Base-by-base conservation (phyloP, 2,329 filamentous ascomycete genomes). In the Geoglossum cookeanum region DNA sequence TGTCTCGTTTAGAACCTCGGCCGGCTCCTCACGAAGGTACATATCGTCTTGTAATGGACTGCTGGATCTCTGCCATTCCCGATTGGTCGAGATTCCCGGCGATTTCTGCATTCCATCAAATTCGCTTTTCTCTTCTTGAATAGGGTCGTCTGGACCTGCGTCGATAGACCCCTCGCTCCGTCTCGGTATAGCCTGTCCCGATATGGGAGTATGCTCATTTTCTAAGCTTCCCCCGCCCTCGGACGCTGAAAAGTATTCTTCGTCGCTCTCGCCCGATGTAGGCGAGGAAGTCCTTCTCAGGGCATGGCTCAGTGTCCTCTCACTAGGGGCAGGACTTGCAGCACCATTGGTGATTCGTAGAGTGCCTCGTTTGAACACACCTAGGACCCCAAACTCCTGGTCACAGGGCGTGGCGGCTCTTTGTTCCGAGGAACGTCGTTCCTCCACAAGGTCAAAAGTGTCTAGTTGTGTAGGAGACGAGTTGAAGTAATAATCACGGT, bases 341-440 rank as follows among this genome's bases (percentile, higher is more conserved):
- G 71, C 69, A 13, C 78, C 80, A 65, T 84, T 84, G 27, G 72
- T 81, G 58, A 84, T 82, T 39, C 78, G 75, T 55, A 84, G 63
- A 1, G 78, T 78, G 1, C 81, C 81, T 56, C 81, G 74, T 64
- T 80, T 80, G 64, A 81, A 83, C 9, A 74, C 77, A 2, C 80
- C 80, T 35, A 79, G 74, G 51, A 81, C 78, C 59, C 72, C 72
- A 62, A 82, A 83, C n/a, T 78, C 74, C 32, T 71, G 66, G 29
- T 81, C 79, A 45, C 69, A 75, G 0, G 80, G 75, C 0, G 76
- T 79, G 58, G 63, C 61, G 15, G 63, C 62, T 56, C 66, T 61
- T 13, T 4, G 33, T 9, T 4, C 17, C 22, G 56, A 33, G 3
- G 56, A 42, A 42, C 8, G n/a, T 42, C 47, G 39, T 27, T 45